Conservation (phyloP, 768 basidiomycete genomes). For the Leccinum arenicola region DNA sequence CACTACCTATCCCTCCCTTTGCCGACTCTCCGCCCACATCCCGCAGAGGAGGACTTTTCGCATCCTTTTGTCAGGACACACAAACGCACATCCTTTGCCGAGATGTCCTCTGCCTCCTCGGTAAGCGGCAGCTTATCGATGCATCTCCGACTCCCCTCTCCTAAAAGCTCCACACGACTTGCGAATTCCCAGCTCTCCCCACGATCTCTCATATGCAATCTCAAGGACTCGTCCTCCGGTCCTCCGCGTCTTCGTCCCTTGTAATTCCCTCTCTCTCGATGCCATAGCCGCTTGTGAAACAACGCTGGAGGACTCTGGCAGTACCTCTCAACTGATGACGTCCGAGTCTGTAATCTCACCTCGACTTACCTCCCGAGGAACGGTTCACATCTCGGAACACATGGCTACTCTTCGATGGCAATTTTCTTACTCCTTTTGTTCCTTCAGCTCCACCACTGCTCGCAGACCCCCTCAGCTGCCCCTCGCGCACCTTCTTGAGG, state of each 20-base stretch:
- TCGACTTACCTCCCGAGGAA: constrained; percentile 19
- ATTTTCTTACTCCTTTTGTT: constrained; percentile 55
- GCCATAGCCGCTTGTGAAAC: constrained; percentile 60
- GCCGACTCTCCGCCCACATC: constrained; percentile 25
- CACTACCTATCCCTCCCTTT: constrained; percentile 14
- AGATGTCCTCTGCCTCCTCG: constrained; percentile 45
- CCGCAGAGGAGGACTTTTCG: constrained; percentile 39
- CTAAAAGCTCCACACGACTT: constrained; percentile 6
- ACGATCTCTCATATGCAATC: constrained; percentile 61
- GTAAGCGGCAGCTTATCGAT: constrained; percentile 13
- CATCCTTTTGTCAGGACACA: constrained; percentile 33
- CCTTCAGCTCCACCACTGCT: constrained; percentile 54
- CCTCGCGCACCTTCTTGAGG: constrained; percentile 40
- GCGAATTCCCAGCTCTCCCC: constrained; percentile 38
- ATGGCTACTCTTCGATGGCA: constrained; percentile 76
- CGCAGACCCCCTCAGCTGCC: constrained; percentile 56
- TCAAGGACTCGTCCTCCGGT: constrained; percentile 44
- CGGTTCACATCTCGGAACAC: constrained; percentile 29
- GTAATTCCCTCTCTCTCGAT: constrained; percentile 44
- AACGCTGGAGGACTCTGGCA: constrained; percentile 63
- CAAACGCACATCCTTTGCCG: constrained; percentile 42
- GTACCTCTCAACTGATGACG: constrained; percentile 49
- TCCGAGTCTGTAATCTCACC: constrained; percentile 1
- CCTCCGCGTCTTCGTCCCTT: constrained; percentile 76
- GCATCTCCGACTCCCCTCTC: constrained; percentile 20